Evolutionary conservation across 176 grass and related monocot species (phyloP), one percentile per base, ranked within the genome.

Genomic region (Cenchrus americanus): DNA sequence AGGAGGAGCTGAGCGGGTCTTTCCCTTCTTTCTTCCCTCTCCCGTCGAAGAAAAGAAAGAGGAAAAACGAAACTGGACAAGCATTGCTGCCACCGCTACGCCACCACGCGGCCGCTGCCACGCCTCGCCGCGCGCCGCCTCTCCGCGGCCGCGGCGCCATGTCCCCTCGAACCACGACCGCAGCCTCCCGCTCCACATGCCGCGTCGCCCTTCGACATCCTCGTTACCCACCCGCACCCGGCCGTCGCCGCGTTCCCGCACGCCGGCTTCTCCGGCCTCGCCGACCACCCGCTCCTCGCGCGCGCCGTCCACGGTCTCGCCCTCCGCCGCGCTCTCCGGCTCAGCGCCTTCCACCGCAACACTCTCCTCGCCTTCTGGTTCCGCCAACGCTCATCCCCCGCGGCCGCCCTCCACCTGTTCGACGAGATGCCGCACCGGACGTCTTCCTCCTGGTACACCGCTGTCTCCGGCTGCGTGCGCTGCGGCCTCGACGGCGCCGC

Each of bases 301-400:
- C 84, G 84, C 57, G 83, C 88, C 69, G 69, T 93, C 48, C 91
- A 96, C 46, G 84, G 72, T 8, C 26, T 85, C 81, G 30, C 68
- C 79, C 55, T 93, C 77, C 83, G 88, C 65, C 78, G 48, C 76
- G 76, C 69, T 8, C 69, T 93, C 14, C 72, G 30, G 46, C 78
- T 97, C 82, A 86, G 82, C 74, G 68, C 89, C 3, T 97, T 93
- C 73, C 94, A 91, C 59, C 48, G 17, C 80, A 97, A 93, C 81
- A 97, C 94, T 13, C 94, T 97, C 37, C 27, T 97, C 74, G 74
- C 79, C 22, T 79, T 93, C 83, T 93, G 87, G 69, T 97, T 93
- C 15, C 81, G 67, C 40, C 53, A 21, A 17, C 69, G 70, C 5
- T 58, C 41, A 43, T 18, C 82, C 14, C 30, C 81, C 0, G 68